These are phyloP conservation scores for Candolleomyces eurysporus DNA, from an alignment of 768 basidiomycete genomes.

Conservation along the genomic window DNA sequence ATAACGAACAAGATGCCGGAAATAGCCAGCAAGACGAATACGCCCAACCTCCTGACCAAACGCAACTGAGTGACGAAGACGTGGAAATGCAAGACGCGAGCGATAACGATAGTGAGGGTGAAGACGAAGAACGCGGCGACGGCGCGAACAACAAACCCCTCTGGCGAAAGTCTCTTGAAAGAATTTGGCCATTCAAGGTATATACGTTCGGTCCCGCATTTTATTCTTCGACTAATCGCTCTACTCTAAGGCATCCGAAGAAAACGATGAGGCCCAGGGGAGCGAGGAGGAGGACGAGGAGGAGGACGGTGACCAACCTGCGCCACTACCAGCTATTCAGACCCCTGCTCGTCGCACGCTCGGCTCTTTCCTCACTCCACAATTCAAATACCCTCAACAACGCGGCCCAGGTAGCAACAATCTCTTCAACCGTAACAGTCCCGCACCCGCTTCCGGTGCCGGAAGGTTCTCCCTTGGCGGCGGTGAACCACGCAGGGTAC, in stretches of 20 bases:
- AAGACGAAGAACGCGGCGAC: slow-evolving; percentile 21
- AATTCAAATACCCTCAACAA: slow-evolving; percentile 23
- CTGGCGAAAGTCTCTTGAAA: slow-evolving; percentile 44
- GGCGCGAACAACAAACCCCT: slow-evolving; percentile 32
- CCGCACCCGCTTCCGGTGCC: neutral
- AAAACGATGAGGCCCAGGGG: neutral
- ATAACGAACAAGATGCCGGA: slow-evolving; percentile 17
- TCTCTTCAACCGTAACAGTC: neutral
- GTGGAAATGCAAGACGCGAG: slow-evolving; percentile 18
- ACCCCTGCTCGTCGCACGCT: slow-evolving; percentile 30
- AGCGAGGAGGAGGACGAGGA: slow-evolving; percentile 16
- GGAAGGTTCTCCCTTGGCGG: slow-evolving; percentile 36
- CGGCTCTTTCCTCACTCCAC: slow-evolving; percentile 61
- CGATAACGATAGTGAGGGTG: slow-evolving; percentile 17
- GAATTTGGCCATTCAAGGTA: slow-evolving; percentile 41
- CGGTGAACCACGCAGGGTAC: slow-evolving; percentile 45
- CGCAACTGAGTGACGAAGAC: slow-evolving; percentile 16
- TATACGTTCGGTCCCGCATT: slow-evolving; percentile 11
- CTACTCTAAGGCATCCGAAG: neutral
- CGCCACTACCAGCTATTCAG: slow-evolving; percentile 15
- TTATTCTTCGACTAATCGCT: neutral
- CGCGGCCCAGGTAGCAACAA: slow-evolving; percentile 9
- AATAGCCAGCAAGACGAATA: slow-evolving; percentile 21
- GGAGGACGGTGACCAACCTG: slow-evolving; percentile 13
- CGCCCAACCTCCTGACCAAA: slow-evolving; percentile 7